Percentiles rank a stretch among this genome's conserved stretches.
Evolutionary conservation across 495 filamentous ascomycete genomes (phyloP).

Genomic region (Neurospora sublineolata): DNA sequence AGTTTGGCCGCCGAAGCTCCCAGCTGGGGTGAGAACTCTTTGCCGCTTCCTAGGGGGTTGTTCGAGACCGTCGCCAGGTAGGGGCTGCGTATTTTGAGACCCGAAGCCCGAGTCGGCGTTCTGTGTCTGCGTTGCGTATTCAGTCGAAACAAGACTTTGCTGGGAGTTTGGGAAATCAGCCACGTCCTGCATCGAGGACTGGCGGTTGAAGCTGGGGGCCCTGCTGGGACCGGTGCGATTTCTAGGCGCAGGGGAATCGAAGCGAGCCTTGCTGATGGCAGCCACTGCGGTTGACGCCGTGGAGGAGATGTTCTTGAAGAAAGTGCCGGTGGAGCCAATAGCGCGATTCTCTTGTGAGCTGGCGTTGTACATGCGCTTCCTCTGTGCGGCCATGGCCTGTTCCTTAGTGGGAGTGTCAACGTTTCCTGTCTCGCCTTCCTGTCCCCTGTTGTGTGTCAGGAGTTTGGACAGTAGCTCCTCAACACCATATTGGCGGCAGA

Average conservation of each 20-base stretch:
- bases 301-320: constrained; percentile 91
- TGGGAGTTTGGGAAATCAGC: constrained; percentile 39
- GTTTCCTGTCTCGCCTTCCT: constrained; percentile 55
- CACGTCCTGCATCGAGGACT: constrained; percentile 50
- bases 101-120: constrained; percentile 34
- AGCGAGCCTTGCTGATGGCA: constrained; percentile 87
- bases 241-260: constrained; percentile 73
- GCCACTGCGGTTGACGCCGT: constrained; percentile 85
- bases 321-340: constrained; percentile 63
- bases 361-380: constrained; percentile 80
- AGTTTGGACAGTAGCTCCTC: constrained; percentile 76
- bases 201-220: constrained; percentile 42
- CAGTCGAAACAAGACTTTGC: constrained; percentile 33
- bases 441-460: constrained; percentile 76
- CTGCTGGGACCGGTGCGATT: constrained; percentile 37
- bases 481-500: constrained; percentile 88
- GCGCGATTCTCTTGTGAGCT: constrained; percentile 51
- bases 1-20: constrained; percentile 35
- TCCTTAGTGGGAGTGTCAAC: constrained; percentile 96
- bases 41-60: constrained; percentile 73
- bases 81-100: constrained; percentile 28
- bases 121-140: constrained; percentile 24
- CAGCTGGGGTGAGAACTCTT: constrained; percentile 32
- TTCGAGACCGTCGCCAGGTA: constrained; percentile 49
- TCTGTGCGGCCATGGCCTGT: constrained; percentile 94